Evolutionary conservation across 2,329 filamentous ascomycete species (phyloP), one percentile per base, ranked within the genome.

Genomic region (Pseudocercospora musae): DNA sequence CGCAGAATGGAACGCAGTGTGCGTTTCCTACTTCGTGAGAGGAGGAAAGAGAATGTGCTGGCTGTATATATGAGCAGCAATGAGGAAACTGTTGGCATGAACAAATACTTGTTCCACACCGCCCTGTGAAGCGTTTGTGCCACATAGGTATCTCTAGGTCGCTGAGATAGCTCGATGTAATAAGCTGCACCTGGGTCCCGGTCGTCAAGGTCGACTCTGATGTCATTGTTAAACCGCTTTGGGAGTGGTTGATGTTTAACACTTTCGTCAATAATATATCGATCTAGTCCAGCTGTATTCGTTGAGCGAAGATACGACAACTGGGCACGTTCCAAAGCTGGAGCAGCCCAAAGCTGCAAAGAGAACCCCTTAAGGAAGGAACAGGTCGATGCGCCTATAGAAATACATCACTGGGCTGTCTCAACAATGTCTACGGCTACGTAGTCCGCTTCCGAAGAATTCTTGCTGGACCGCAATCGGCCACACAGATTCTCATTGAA

Each of bases 1-100:
- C 85, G 29, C 86, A 89, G 80, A 82, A 81, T 68, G 81, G 84
- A 61, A 79, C 79, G 48, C 80, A 80, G 42, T 83, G 82, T 59
- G 74, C 72, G 46, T 67, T 59, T 40, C 67, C 67, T 44, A 29
- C 20, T 23, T 29, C 48, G 23, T 50, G 8, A n/a, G 33, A 37
- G 13, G 5, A 11, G 31, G 10, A 33, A 33, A 33, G 31, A 33
- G 31, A n/a, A 15, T 15, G 13, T n/a, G 33, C 13, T 15, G 13
- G 13, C 13, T 37, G 33, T 37, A n/a, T 37, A 37, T n/a, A 37
- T 37, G 13, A n/a, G 33, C 33, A 6, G 33, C 13, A 37, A 37
- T 37, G 33, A 4, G n/a, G 13, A 37, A 15, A 2, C 13, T n/a
- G 33, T 37, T n/a, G 33, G 6, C n/a, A 37, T 37, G 33, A n/a